Conservation (phyloP, 805 yeast species). For the Candida qinlingensis region DNA sequence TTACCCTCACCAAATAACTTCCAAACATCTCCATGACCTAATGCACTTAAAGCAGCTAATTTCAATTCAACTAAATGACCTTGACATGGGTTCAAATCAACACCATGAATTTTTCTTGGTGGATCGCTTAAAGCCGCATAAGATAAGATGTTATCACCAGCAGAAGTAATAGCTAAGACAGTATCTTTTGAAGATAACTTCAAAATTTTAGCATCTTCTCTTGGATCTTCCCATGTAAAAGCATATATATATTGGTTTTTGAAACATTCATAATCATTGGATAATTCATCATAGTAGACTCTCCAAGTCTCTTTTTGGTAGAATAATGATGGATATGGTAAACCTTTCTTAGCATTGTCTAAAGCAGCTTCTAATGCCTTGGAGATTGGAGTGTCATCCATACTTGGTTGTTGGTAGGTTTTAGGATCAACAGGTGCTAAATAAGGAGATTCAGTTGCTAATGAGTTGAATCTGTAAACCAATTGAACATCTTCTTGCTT, state of each 20-base stretch:
- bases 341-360: slow-evolving; percentile 50
- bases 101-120: slow-evolving; percentile 77
- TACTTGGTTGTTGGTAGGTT: slow-evolving; percentile 10
- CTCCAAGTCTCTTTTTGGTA: slow-evolving; percentile 77
- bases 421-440: slow-evolving; percentile 48
- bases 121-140: slow-evolving; percentile 67
- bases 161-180: slow-evolving; percentile 78
- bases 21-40: slow-evolving; percentile 62
- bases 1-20: slow-evolving; percentile 71
- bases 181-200: slow-evolving; percentile 60
- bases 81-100: slow-evolving; percentile 79
- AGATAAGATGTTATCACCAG: slow-evolving; percentile 75
- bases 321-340: slow-evolving; percentile 77
- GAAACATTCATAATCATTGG: slow-evolving; percentile 64
- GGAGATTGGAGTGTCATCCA: slow-evolving; percentile 35
- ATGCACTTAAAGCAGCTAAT: slow-evolving; percentile 59
- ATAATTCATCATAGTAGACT: slow-evolving; percentile 70
- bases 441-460: slow-evolving; percentile 80
- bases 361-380: slow-evolving; percentile 80
- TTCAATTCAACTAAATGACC: slow-evolving; percentile 76
- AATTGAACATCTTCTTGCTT: slow-evolving; percentile 47
- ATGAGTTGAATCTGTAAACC: slow-evolving; percentile 52
- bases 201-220: slow-evolving; percentile 68
- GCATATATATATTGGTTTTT: slow-evolving; percentile 79
- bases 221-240: slow-evolving; percentile 88